Base-by-base conservation (phyloP, 2,329 filamentous ascomycete genomes). In the Fusarium succisae region DNA sequence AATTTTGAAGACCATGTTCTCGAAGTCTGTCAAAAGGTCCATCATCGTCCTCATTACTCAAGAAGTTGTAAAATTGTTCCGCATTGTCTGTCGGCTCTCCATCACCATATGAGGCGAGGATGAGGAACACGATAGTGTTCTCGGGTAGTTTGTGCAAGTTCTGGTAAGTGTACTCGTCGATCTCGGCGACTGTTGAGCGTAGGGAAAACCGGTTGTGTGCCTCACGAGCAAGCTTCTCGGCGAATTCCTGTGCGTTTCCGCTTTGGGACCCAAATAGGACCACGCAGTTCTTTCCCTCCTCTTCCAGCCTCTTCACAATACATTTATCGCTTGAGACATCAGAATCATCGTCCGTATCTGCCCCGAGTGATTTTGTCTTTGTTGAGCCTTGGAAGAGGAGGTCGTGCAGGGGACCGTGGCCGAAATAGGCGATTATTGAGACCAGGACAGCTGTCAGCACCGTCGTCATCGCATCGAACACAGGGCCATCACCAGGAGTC, bases 51-150 rank as follows among this genome's bases (percentile, higher is more conserved):
- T 50, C 28, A 5, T n/a, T 2, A 1, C 0, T 50, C 7, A 50
- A 9, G 10, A 50, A n/a, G 7, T n/a, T 50, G 5, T 32, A 50
- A 32, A 50, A 50, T 9, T 50, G 28, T 6, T 50, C 47, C 10
- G 32, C n/a, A 8, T 53, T 53, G 3, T 53, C n/a, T 1, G 48
- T 53, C 0, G 48, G 48, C 22, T 53, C 48, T 11, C 48, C 48
- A 7, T 53, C 48, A 1, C 48, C 48, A 15, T 53, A 53, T 1
- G 48, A 53, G 0, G 48, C 32, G 0, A 53, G 22, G 6, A 53
- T 11, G 2, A 53, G 0, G n/a, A 53, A 35, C 0, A 37, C 17
- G 0, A 37, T 26, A 0, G 22, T 26, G 12, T 20, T 18, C 4
- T 53, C 30, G 1, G 48, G 32, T 4, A 37, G n/a, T 20, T 37